Evolutionary conservation across 164 flowering plant genomes (phyloP).

Genomic region (Aristolochia californica): DNA sequence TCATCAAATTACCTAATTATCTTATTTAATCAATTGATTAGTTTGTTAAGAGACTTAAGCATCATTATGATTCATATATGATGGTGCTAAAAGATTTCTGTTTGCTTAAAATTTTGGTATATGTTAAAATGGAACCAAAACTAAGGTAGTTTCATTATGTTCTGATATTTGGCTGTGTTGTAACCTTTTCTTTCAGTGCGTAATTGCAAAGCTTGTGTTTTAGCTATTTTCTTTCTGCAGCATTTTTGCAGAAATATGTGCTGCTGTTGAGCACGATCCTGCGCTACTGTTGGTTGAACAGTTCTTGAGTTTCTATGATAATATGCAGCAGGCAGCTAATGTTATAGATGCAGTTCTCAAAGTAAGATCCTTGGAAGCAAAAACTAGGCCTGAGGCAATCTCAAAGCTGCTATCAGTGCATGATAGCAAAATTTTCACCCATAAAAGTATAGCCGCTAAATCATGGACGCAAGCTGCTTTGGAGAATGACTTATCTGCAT

Average conservation of each 20-base stretch:
- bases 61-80: too few species aligned
- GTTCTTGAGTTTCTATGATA: conserved; percentile 41
- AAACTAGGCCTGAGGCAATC: background rate
- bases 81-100: too few species aligned
- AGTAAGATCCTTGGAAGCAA: conserved; percentile 11
- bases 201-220: too few species aligned
- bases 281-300: conserved; percentile 25
- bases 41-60: too few species aligned
- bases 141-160: too few species aligned
- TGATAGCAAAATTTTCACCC: conserved; percentile 6
- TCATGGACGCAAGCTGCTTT: conserved; percentile 59
- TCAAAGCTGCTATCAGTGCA: conserved; percentile 15
- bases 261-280: conserved; percentile 26
- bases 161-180: too few species aligned
- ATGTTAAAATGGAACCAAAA: too few species aligned
- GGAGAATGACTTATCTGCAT: conserved; percentile 35
- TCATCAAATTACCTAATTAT: too few species aligned
- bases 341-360: conserved; percentile 21
- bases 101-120: too few species aligned
- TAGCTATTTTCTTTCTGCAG: conserved; percentile 12
- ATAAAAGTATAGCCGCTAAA: conserved; percentile 22
- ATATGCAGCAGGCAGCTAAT: conserved; percentile 24
- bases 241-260: conserved; percentile 40
- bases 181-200: too few species aligned
- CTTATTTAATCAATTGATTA: too few species aligned